Conservation (phyloP, 2,329 filamentous ascomycete species). For the Claviceps sp. region DNA sequence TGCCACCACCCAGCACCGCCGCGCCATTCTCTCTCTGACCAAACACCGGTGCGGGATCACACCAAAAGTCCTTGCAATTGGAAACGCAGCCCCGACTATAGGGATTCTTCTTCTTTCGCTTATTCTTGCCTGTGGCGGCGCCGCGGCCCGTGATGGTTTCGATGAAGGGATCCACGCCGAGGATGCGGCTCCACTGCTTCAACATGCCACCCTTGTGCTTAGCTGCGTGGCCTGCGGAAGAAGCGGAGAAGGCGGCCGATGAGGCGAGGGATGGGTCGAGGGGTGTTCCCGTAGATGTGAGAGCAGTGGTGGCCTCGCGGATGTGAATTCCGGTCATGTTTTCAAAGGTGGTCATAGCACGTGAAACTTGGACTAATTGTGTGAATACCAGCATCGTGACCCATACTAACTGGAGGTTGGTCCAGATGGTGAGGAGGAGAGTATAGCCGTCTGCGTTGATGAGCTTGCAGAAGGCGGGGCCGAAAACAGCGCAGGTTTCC, state of each 20-base stretch:
- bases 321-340: slow-evolving; percentile 77
- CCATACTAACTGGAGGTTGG: slow-evolving; percentile 77
- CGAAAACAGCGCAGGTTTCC: slow-evolving; percentile 59
- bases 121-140: slow-evolving; percentile 44
- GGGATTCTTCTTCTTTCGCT: slow-evolving; percentile 56
- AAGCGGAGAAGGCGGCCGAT: slow-evolving; percentile 28
- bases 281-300: slow-evolving; percentile 66
- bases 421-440: slow-evolving; percentile 68
- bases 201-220: slow-evolving; percentile 53
- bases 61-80: slow-evolving; percentile 96
- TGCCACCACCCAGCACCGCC: slow-evolving; percentile 63
- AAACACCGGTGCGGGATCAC: slow-evolving; percentile 73
- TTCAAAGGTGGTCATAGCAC: slow-evolving; percentile 91
- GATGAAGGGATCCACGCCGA: slow-evolving; percentile 88
- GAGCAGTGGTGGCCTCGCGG: slow-evolving; percentile 48
- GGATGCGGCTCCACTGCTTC: slow-evolving; percentile 66
- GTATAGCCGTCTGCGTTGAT: slow-evolving; percentile 76
- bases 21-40: slow-evolving; percentile 59
- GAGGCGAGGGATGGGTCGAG: slow-evolving; percentile 53
- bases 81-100: slow-evolving; percentile 72
- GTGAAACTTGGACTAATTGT: slow-evolving; percentile 81
- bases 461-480: slow-evolving; percentile 59
- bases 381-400: slow-evolving; percentile 94
- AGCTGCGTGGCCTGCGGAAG: slow-evolving; percentile 32
- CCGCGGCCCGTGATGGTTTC: slow-evolving; percentile 79